Evolutionary conservation across 306 rosid species (phyloP), one percentile per base, ranked within the genome.

Genomic region (Sicyos edulis): DNA sequence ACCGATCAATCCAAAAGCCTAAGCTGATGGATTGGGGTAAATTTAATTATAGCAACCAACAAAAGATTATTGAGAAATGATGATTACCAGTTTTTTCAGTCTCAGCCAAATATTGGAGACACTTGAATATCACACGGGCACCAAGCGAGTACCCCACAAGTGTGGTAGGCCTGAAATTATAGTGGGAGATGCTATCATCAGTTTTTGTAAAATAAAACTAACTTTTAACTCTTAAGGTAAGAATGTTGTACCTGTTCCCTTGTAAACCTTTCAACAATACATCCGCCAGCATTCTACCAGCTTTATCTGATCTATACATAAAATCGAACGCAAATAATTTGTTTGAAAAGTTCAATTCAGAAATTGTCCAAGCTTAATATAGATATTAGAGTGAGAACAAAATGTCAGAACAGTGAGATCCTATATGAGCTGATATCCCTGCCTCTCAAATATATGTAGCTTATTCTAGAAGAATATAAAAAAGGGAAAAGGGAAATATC

Each of bases 101-200:
- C 71, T 80, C 68, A 17, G 87, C 81, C 77, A 83, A 75, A 80
- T 24, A 67, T 71, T 83, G 80, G 19, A 80, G 87, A 80, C 84
- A 83, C 73, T 83, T 80, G 75, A 80, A 80, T 59, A 83, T 59
- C 54, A 76, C 82, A 58, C 84, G 71, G 49, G 87, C 87, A 61
- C 87, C 87, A 68, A 83, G 87, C 10, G 87, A 83, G 84, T 53
- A 78, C 34, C 87, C 87, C 44, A 83, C 77, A 50, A 83, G 87
- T 61, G 87, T 83, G 64, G 80, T 82, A 16, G 87, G 87, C 79
- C 87, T 83, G 79, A 74, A 80, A 71, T 12, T 37, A 74, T 60
- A 34, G 54, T 37, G 56, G 64, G 66, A 54, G 56, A 60, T 29
- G 52, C 56, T 47, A n/a, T 44, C 70, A 61, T 11, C 55, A 4